Evolutionary conservation across 371 early-diverging fungal genomes (phyloP), one percentile per base, ranked within the genome.

Genomic region (Mucor plumbeus): DNA sequence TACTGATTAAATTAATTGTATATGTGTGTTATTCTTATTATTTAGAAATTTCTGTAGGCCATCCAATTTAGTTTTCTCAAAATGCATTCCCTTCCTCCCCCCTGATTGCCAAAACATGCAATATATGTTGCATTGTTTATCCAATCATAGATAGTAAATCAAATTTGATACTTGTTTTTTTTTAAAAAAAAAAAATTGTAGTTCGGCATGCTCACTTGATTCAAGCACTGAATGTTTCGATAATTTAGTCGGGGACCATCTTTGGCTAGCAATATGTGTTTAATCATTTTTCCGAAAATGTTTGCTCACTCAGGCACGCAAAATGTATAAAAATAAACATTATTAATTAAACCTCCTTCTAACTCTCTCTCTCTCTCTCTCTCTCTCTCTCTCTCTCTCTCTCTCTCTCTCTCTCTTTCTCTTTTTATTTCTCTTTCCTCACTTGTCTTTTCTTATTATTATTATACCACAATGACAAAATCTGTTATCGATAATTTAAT

Each of bases 401-500:
- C 19, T 19, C 47, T 17, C 19, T 47, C 47, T 47, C 19, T 47
- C 47, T 19, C 17, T n/a, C n/a, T n/a, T n/a, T n/a, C n/a, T n/a
- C n/a, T n/a, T n/a, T n/a, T n/a, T n/a, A n/a, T n/a, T n/a, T n/a
- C n/a, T n/a, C n/a, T n/a, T n/a, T n/a, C n/a, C n/a, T n/a, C n/a
- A n/a, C n/a, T n/a, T n/a, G n/a, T 26, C 53, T 26, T 50, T 50
- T 50, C 9, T 36, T 36, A 31, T 47, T 47, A 47, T 47, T 53
- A 14, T 53, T 4, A 50, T 53, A 53, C 53, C 26, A 53, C 53
- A 19, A 65, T 65, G 65, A 48, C 65, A 50, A 65, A 48, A 59
- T 6, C 59, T 14, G 36, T 34, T 14, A 59, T 50, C 26, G 87
- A 88, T 59, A 84, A 81, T 50, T 70, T 89, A 36, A 76, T 89